These are phyloP conservation scores for Collybiopsis confluens DNA, from an alignment of 768 basidiomycete species.

Conservation along the genomic window DNA sequence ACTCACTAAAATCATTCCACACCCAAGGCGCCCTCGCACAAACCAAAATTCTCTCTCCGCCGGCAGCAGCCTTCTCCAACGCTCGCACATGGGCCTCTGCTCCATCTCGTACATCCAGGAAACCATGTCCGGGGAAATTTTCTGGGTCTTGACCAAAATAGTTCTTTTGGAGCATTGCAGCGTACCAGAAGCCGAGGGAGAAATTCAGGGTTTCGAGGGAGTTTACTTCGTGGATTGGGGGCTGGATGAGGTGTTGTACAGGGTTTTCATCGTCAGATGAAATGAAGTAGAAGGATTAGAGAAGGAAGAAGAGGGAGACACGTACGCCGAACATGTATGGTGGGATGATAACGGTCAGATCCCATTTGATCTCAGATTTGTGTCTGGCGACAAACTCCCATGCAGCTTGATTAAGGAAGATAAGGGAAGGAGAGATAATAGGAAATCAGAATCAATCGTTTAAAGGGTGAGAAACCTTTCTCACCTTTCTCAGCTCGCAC, in stretches of 20 bases:
- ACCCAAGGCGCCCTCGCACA: conserved; percentile 21
- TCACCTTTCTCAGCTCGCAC: conserved; percentile 42
- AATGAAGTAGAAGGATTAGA: no score
- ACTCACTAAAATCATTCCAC: conserved; percentile 21
- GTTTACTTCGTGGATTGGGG: conserved; percentile 7
- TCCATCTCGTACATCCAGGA: conserved; percentile 46
- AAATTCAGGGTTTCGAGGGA: conserved; percentile 25
- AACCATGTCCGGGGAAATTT: conserved; percentile 21
- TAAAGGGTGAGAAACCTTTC: no score
- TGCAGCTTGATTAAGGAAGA: conserved; percentile 28
- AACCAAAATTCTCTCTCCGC: conserved; percentile 51
- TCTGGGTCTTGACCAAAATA: conserved; percentile 17
- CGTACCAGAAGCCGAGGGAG: conserved; percentile 29
- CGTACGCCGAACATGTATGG: conserved; percentile 22
- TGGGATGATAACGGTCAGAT: conserved; percentile 35
- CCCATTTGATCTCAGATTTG: conserved; percentile 30
- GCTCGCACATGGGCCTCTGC: conserved; percentile 50
- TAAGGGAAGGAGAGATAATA: background rate
- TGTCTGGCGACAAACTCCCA: conserved; percentile 41
- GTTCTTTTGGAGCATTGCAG: conserved; percentile 22
- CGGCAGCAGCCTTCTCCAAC: conserved; percentile 42
- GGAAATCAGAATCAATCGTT: background rate
- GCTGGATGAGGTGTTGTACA: background rate
- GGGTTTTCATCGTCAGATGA: no score
- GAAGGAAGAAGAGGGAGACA: no score